Evolutionary conservation across 1,139 yeast species (phyloP), one percentile per base, ranked within the genome.

Genomic region (Scheffersomyces quercinus): DNA sequence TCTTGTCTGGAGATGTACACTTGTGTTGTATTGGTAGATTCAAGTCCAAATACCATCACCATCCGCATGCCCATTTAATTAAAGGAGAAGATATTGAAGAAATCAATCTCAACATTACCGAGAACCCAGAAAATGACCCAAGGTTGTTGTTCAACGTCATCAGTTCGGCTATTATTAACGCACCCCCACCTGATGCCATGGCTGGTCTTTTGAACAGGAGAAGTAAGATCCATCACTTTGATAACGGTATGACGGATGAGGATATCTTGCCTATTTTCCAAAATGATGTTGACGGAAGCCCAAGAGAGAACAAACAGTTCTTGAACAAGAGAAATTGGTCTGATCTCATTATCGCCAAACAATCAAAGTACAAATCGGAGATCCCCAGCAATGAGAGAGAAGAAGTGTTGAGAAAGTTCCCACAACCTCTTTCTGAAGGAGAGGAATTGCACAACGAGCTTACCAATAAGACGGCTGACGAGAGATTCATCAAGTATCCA

Each of bases 1-100:
- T 91, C 48, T 70, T 91, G 36, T 82, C 91, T 8, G 99, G 99
- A 16, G 99, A 91, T 60, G 98, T 93, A 38, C 99, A 93, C 65
- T 74, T 91, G 56, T 84, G 93, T 45, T 87, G 91, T 44, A 67
- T 90, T 49, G 95, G 97, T 12, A 75, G 96, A 54, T 77, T 91
- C 63, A 79, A 80, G 57, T 72, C 90, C 13, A 81, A 79, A 49
- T 58, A 71, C 42, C 85, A 78, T 56, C 69, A 68, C 43, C 80
- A 77, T 45, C 65, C 71, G 7, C 67, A 60, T 39, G 62, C 69
- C 37, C 70, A 67, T 38, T 47, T 64, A 15, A 40, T 48, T 26
- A 48, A 54, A n/a, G 49, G 48, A 8, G 41, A 42, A 14, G 62
- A 66, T 12, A 62, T 67, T 28, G 60, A 63, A 13, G 65, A 70